Evolutionary conservation across 2,329 filamentous ascomycete genomes (phyloP).

Genomic region (Fusarium decemcellulare): DNA sequence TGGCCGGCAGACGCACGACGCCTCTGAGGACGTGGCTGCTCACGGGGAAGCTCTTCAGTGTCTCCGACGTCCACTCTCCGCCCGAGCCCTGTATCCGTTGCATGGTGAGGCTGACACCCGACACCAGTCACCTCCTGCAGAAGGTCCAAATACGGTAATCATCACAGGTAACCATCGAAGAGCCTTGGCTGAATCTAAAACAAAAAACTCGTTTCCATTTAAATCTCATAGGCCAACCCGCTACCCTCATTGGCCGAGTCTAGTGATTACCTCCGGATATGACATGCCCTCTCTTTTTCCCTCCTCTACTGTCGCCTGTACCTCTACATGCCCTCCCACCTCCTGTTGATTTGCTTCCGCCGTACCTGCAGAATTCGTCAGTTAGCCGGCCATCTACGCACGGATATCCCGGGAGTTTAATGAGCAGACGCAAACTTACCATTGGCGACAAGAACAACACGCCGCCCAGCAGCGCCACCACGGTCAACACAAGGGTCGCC

Average conservation of each 20-base stretch:
- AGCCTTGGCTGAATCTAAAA: conserved; percentile 22
- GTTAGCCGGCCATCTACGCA: conserved; percentile 49
- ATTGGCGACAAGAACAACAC: conserved; percentile 86
- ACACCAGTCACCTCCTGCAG: conserved; percentile 19
- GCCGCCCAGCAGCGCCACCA: conserved; percentile 82
- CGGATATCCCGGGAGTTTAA: neutral
- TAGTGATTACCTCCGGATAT: conserved; percentile 37
- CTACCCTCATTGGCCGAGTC: conserved; percentile 29
- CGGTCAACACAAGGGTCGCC: conserved; percentile 85
- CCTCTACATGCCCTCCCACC: conserved; percentile 65
- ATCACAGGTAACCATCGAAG: conserved; percentile 4
- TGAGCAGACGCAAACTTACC: conserved; percentile 69
- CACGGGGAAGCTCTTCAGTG: neutral
- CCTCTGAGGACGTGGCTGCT: conserved; percentile 16
- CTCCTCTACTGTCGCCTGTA: neutral
- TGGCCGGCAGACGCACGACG: conserved; percentile 1
- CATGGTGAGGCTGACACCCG: conserved; percentile 32
- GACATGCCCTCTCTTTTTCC: conserved; percentile 31
- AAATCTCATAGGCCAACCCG: conserved; percentile 37
- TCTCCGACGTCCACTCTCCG: neutral
- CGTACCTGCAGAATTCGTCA: conserved; percentile 58
- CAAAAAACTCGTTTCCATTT: conserved; percentile 39
- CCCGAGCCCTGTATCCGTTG: conserved; percentile 18
- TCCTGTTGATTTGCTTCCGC: conserved; percentile 77
- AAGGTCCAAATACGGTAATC: neutral